Evolutionary conservation across 2,329 filamentous ascomycete genomes (phyloP).

Genomic region (Dothistroma septosporum): DNA sequence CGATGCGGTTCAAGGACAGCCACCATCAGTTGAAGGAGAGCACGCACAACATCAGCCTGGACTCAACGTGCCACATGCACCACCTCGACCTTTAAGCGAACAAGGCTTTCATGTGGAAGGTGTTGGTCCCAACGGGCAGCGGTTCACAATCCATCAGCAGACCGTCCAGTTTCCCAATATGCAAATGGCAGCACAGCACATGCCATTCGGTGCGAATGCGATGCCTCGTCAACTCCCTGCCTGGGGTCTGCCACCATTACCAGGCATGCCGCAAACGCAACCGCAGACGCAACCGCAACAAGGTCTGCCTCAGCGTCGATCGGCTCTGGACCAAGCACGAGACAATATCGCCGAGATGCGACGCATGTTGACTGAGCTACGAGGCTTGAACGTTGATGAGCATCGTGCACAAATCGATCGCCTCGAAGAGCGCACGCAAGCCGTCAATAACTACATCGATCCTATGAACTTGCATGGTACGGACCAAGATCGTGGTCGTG

Average conservation of each 20-base stretch:
- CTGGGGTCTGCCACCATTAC: constrained; percentile 9
- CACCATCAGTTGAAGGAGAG: not conserved
- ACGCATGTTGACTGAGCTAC: constrained; percentile 30
- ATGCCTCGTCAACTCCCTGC: constrained; percentile 1
- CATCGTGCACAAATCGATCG: constrained; percentile 19
- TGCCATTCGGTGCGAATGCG: constrained; percentile 5
- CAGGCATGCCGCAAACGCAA: constrained; percentile 3
- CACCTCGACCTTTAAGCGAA: constrained; percentile 16
- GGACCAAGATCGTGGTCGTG: not conserved
- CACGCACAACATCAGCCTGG: constrained; percentile 2
- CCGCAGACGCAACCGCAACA: not conserved
- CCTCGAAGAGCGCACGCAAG: constrained; percentile 24
- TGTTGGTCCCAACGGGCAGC: constrained; percentile 28
- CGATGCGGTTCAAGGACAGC: not conserved
- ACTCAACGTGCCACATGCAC: not conserved
- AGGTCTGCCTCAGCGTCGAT: constrained; percentile 14
- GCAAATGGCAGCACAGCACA: constrained; percentile 3
- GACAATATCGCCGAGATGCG: constrained; percentile 32
- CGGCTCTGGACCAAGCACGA: constrained; percentile 31
- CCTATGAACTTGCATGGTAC: constrained; percentile 18
- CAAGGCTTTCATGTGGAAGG: constrained; percentile 31
- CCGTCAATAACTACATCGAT: constrained; percentile 32
- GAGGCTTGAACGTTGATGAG: constrained; percentile 21
- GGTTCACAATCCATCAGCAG: constrained; percentile 31
- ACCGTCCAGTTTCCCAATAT: constrained; percentile 18